A percentile compares a stretch with the other conserved stretches of the same genome.
Evolutionary conservation across 2,329 filamentous ascomycete species (phyloP).

Genomic region (Neurospora sp.): DNA sequence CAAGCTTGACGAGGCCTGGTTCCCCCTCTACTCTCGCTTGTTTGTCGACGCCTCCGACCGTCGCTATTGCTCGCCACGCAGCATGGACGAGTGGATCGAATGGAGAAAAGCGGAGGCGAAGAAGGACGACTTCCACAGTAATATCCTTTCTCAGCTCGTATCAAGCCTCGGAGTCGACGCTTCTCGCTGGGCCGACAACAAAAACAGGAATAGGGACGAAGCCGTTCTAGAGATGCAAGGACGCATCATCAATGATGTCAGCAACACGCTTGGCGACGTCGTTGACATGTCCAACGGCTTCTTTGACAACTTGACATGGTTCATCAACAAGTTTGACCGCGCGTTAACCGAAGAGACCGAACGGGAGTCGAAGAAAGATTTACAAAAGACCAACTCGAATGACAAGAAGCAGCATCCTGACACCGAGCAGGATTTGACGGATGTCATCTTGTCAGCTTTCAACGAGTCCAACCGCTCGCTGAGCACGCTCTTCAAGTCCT

Average conservation of each 20-base stretch:
- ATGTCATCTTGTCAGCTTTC: slow-evolving; percentile 27
- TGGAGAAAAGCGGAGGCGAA: neutral
- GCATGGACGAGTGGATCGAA: slow-evolving; percentile 12
- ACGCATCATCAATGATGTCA: neutral
- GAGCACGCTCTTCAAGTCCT: slow-evolving; percentile 29
- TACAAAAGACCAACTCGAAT: neutral
- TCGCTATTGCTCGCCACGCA: slow-evolving; percentile 7
- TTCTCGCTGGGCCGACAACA: neutral
- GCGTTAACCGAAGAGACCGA: neutral
- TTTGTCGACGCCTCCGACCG: neutral
- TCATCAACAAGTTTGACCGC: slow-evolving; percentile 12
- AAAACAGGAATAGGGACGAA: neutral
- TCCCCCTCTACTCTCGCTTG: slow-evolving; percentile 6
- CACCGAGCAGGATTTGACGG: slow-evolving; percentile 34
- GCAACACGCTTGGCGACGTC: neutral
- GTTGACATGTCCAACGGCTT: slow-evolving; percentile 5
- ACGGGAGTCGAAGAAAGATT: neutral
- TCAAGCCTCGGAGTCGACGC: neutral
- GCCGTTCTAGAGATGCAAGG: neutral
- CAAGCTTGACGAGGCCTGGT: slow-evolving; percentile 9
- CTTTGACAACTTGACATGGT: slow-evolving; percentile 15
- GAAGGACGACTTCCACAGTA: neutral
- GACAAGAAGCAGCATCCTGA: slow-evolving; percentile 17
- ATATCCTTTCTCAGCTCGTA: neutral
- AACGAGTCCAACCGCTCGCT: slow-evolving; percentile 29